Conservation (phyloP, 768 basidiomycete species). For the Russula ochroleuca region DNA sequence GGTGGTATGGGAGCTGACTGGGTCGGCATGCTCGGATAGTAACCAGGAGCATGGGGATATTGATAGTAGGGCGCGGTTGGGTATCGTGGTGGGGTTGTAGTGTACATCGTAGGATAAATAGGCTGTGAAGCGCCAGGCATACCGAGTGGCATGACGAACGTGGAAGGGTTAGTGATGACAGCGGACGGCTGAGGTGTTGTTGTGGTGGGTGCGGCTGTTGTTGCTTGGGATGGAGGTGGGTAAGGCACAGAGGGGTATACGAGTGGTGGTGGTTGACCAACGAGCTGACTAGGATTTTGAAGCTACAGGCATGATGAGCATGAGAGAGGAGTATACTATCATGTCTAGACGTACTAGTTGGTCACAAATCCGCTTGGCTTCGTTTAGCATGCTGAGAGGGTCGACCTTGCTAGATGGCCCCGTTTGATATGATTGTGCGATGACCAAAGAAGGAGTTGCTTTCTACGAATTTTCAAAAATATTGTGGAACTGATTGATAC, state of each 20-base stretch:
- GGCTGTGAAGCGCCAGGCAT: conserved; percentile 42
- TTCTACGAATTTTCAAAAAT: conserved; percentile 35
- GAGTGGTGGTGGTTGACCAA: conserved; percentile 60
- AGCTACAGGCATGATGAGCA: conserved; percentile 43
- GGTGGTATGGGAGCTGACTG: conserved; percentile 27
- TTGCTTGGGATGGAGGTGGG: conserved; percentile 32
- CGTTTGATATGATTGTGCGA: conserved; percentile 78
- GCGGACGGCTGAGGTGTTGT: conserved; percentile 39
- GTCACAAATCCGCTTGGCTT: conserved; percentile 77
- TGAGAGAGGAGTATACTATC: conserved; percentile 10
- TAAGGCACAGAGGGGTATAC: conserved; percentile 41
- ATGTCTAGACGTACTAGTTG: conserved; percentile 49
- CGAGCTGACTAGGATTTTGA: conserved; percentile 67
- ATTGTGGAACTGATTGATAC: conserved; percentile 18
- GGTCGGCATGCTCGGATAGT: conserved; percentile 29
- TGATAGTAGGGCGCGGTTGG: conserved; percentile 63
- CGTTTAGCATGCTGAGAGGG: conserved; percentile 65
- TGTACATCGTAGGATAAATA: conserved; percentile 37
- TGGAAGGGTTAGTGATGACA: conserved; percentile 65
- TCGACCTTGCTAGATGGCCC: conserved; percentile 66
- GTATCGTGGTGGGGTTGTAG: conserved; percentile 42
- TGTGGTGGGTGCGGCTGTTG: conserved; percentile 33
- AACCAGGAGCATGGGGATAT: conserved; percentile 39
- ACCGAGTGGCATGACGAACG: conserved; percentile 68
- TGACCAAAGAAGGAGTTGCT: conserved; percentile 60